Conservation (phyloP, 441 rosid genomes). For the Jatropha podagrica region DNA sequence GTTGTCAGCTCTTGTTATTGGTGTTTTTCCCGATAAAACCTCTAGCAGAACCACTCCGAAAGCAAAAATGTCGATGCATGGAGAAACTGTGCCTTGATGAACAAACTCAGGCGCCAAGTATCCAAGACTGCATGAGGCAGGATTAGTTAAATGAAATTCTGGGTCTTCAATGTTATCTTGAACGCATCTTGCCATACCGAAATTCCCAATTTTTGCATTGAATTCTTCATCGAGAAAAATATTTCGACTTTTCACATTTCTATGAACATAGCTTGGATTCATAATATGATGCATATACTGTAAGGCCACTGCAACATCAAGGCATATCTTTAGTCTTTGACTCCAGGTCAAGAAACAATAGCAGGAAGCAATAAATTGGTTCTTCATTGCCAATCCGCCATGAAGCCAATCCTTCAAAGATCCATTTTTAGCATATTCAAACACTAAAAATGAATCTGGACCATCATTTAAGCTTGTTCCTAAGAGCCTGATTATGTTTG, state of each 20-base stretch:
- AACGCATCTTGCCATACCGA: constrained; percentile 59
- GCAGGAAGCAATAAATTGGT: constrained; percentile 89
- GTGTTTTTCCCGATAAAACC: constrained; percentile 64
- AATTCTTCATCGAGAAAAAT: constrained; percentile 89
- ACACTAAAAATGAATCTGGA: constrained; percentile 54
- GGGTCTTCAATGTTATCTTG: constrained; percentile 37
- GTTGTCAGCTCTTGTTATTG: constrained; percentile 38
- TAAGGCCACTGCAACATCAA: constrained; percentile 77
- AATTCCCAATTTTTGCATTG: constrained; percentile 77
- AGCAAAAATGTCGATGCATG: constrained; percentile 66
- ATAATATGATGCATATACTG: constrained; percentile 82
- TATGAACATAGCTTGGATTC: constrained; percentile 74
- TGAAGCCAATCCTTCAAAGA: constrained; percentile 93
- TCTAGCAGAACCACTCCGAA: constrained; percentile 74
- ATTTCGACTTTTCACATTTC: constrained; percentile 68
- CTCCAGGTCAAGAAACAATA: constrained; percentile 87
- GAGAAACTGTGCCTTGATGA: constrained; percentile 46
- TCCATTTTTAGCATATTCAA: constrained; percentile 85
- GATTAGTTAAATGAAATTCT: constrained; percentile 30
- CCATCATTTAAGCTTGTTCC: constrained; percentile 61
- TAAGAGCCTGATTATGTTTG: constrained; percentile 66
- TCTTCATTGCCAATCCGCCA: constrained; percentile 88
- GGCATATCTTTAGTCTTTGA: constrained; percentile 86
- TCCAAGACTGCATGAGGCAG: constrained; percentile 37
- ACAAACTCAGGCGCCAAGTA: constrained; percentile 63